Base-by-base conservation (phyloP, 192 early-diverging fungal genomes). In the Backusella liffmaniae region DNA sequence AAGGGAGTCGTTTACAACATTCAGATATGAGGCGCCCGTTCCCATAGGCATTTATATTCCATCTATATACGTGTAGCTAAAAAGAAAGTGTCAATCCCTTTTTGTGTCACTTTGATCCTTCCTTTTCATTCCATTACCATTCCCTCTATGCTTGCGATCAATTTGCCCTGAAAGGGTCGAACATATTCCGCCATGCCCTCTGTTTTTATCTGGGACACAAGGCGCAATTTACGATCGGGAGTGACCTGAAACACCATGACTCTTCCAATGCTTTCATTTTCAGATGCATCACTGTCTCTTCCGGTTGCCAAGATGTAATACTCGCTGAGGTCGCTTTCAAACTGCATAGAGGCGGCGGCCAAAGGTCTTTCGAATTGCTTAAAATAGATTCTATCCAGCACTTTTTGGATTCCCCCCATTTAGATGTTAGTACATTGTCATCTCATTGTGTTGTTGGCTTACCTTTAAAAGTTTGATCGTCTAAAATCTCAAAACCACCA, bases 381-480 rank as follows among this genome's bases (percentile, higher is more conserved):
- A 37, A 93, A 74, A 44, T 85, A 76, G 62, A 84, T 86, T 10
- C 68, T 56, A 74, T 88, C 82, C 10, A 89, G 53, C 10, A 83
- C 88, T 90, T 67, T 16, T 3, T 32, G 32, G 32, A 32, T 3
- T 32, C 32, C 32, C 32, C 32, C 0, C 3, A 0, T 3, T 3
- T 26, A 26, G 26, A 26, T 26, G 26, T 32, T 3, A 32, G 2
- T 32, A 32, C 2, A 32, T 32, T 32, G 32, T 32, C 32, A 32
- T 32, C 32, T 32, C 3, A 32, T 32, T 3, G 3, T 32, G 3
- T 39, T 21, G 1, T 42, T 12, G 26, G 26, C 84, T 86, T 78
- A 95, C 94, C 75, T 51, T 92, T 92, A 90, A 91, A 94, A 0
- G 84, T 88, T 74, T 90, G 86, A 71, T 92, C 90, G 73, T 96